A percentile compares a stretch with the other conserved stretches of the same genome.
These are phyloP conservation scores for Funneliformis mosseae DNA, from an alignment of 192 early-diverging fungal species.

Conservation along the genomic window DNA sequence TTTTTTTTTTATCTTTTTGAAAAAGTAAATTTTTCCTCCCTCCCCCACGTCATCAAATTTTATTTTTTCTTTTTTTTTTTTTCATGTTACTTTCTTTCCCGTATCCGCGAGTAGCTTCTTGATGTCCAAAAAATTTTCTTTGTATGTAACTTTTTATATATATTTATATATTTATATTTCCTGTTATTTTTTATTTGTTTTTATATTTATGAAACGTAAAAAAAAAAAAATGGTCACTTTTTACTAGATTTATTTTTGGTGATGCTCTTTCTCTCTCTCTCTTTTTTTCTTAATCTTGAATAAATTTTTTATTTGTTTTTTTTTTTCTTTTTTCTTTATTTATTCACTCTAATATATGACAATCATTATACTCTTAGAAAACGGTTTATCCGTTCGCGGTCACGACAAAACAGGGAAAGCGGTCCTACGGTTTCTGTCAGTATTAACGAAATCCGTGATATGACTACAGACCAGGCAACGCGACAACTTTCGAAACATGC, in stretches of 20 bases:
- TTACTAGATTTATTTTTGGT: no score
- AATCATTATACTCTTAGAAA: not conserved
- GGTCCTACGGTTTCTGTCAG: constrained; percentile 15
- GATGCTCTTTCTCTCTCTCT: no score
- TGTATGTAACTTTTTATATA: constrained; percentile 10
- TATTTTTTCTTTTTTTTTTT: constrained; percentile 10
- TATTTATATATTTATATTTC: not conserved
- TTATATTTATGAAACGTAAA: not conserved
- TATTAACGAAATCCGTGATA: constrained; percentile 34
- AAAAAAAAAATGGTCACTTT: no score
- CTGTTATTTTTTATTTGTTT: not conserved
- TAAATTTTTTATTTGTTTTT: not conserved
- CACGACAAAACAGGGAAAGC: constrained; percentile 33
- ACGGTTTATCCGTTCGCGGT: constrained; percentile 36
- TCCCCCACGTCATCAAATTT: not conserved
- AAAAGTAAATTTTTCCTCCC: no score
- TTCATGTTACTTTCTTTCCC: constrained; percentile 28
- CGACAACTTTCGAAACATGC: constrained; percentile 32
- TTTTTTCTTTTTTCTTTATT: not conserved
- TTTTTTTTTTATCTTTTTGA: no score
- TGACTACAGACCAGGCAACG: constrained; percentile 31
- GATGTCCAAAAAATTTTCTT: constrained; percentile 33
- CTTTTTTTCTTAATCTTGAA: not conserved
- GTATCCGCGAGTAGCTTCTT: constrained; percentile 33
- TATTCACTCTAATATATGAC: not conserved